A percentile compares a stretch with the other conserved stretches of the same genome.
phyloP scores from a whole-genome alignment of 108 stramenopile species.

The Cyclotella baltica region DNA sequence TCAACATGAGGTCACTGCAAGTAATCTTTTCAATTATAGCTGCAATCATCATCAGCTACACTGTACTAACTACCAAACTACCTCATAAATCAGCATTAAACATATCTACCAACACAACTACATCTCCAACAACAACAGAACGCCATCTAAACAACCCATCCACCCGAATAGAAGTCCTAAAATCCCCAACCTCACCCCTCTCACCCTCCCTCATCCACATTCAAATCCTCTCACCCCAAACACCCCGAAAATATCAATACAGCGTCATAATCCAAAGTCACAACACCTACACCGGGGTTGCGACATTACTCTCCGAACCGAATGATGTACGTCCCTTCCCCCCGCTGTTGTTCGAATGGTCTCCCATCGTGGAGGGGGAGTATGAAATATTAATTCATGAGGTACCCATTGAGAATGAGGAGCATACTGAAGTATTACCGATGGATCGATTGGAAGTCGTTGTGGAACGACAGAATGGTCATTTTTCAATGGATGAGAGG shows the following conservation, averaged over 20 bases:
- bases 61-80: no score
- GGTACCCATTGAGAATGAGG: slow-evolving; percentile 6
- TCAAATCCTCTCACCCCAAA: slow-evolving; percentile 3
- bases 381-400: slow-evolving; percentile 40
- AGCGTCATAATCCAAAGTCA: slow-evolving; percentile 23
- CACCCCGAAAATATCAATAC: slow-evolving; percentile 13
- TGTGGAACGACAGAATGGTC: neutral
- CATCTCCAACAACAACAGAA: neutral
- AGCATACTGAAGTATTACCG: slow-evolving; percentile 5
- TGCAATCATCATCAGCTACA: no score
- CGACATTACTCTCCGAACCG: slow-evolving; percentile 27
- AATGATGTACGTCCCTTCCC: neutral
- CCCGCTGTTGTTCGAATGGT: slow-evolving; percentile 30
- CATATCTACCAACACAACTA: no score
- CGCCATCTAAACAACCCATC: neutral
- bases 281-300: slow-evolving; percentile 39
- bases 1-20: no score
- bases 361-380: slow-evolving; percentile 22
- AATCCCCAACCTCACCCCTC: slow-evolving; percentile 1
- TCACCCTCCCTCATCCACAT: neutral
- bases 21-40: no score
- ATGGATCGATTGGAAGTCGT: neutral
- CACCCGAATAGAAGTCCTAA: slow-evolving; percentile 18
- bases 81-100: no score
- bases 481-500: slow-evolving; percentile 18